Evolutionary conservation across 805 yeast species (phyloP).

Genomic region (Schwanniomyces polymorphus): DNA sequence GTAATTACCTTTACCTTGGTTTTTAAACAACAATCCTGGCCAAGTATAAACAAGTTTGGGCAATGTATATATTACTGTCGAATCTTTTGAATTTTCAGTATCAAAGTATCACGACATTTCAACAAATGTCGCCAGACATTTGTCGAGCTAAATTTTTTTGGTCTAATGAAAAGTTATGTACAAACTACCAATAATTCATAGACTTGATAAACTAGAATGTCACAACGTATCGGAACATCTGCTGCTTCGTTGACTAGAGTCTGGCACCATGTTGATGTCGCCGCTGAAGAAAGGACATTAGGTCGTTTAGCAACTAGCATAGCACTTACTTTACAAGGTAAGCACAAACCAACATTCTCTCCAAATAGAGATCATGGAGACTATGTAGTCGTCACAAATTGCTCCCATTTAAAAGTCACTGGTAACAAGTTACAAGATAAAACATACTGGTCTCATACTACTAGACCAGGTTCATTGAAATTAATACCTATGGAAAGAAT

Average conservation of each 20-base stretch:
- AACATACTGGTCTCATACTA: slow-evolving; percentile 85
- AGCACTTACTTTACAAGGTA: slow-evolving; percentile 90
- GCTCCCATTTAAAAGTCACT: slow-evolving; percentile 75
- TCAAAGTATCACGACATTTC: background rate
- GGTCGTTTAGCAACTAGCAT: slow-evolving; percentile 92
- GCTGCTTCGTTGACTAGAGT: slow-evolving; percentile 77
- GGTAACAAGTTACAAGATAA: slow-evolving; percentile 83
- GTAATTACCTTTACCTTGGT: background rate
- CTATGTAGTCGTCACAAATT: slow-evolving; percentile 94
- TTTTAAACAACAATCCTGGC: background rate
- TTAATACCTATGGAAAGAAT: slow-evolving; percentile 78
- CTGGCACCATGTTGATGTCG: slow-evolving; percentile 96
- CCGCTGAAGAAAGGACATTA: slow-evolving; percentile 77
- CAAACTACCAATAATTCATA: background rate
- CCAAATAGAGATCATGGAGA: slow-evolving; percentile 83
- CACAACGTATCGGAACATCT: slow-evolving; percentile 44
- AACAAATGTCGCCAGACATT: slow-evolving; percentile 4
- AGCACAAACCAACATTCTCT: slow-evolving; percentile 90
- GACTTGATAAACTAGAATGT: slow-evolving; percentile 15
- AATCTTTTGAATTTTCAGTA: background rate
- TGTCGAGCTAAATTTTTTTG: slow-evolving; percentile 2
- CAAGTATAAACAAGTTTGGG: background rate
- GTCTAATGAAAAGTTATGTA: background rate
- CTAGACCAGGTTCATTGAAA: slow-evolving; percentile 86
- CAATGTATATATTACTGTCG: background rate